These are phyloP conservation scores for Syzygium malaccense DNA, from an alignment of 441 rosid species.

Conservation along the genomic window DNA sequence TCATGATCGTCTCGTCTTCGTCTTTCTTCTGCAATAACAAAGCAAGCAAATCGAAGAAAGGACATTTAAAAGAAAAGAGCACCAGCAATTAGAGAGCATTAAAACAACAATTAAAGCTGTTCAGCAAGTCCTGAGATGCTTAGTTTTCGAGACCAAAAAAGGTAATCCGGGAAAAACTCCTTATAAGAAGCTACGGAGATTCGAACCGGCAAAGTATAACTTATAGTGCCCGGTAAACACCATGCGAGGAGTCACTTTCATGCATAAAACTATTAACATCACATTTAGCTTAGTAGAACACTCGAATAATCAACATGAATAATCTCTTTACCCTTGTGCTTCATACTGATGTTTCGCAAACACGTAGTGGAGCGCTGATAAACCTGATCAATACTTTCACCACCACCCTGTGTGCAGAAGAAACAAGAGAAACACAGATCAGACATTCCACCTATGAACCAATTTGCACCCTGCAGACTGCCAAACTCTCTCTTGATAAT, in stretches of 20 bases:
- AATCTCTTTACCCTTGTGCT: background rate
- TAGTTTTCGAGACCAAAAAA: background rate
- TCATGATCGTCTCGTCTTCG: background rate
- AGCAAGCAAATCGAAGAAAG: background rate
- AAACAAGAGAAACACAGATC: background rate
- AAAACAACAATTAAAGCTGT: background rate
- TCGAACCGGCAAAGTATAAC: background rate
- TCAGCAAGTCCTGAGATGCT: background rate
- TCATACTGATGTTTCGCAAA: background rate
- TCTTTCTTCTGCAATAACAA: background rate
- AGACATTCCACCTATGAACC: background rate
- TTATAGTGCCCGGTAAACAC: background rate
- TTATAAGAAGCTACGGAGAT: background rate
- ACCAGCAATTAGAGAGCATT: background rate
- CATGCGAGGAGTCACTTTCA: background rate
- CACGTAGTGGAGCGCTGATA: background rate
- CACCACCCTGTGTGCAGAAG: slow-evolving; percentile 44
- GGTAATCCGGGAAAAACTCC: background rate
- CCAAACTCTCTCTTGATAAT: background rate
- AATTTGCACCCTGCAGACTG: background rate
- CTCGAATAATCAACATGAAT: background rate
- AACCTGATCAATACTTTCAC: background rate
- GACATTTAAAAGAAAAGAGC: background rate
- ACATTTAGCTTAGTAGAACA: background rate
- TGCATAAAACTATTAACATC: background rate